Evolutionary conservation across 192 early-diverging fungal species (phyloP), one percentile per base, ranked within the genome.

Genomic region (Coemansia sp.): DNA sequence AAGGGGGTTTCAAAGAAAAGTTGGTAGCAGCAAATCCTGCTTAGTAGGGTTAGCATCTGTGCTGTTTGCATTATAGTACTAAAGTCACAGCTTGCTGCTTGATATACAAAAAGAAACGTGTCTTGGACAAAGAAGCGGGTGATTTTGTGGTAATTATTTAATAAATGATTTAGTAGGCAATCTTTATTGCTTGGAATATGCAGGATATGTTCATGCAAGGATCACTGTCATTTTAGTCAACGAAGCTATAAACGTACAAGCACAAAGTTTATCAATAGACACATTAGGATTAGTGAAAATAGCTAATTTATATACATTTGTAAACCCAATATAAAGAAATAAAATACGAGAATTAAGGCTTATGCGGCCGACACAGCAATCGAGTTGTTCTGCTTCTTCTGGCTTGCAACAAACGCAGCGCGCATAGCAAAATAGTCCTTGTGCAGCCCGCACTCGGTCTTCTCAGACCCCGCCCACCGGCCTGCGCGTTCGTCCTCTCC

Each of bases 351-450:
- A 34, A 34, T 34, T 34, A 31, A 6, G 31, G 2, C 31, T 34
- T 34, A 34, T 8, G 31, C 31, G 7, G 31, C 31, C 1, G 31
- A 1, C 31, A 34, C 31, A 34, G 31, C 31, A 34, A 34, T 34
- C 31, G 31, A 34, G 14, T 38, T n/a, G 15, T 63, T 24, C 70
- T 83, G 80, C 82, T 88, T 85, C 82, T 93, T 89, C 73, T 86
- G 86, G 20, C 88, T 83, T 0, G 89, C 90, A 59, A 90, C 64
- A 73, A 87, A 95, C 28, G 84, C 85, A 5, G 88, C 82, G 25
- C 91, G 81, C 91, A 95, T 93, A 78, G 91, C 89, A 76, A 96
- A 92, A 74, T 96, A 98, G 70, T 98, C 93, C 78, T 96, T 94
- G 82, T 98, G 96, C 37, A 98, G 68, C 0, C 96, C 96, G 68